A percentile compares a stretch with the other conserved stretches of the same genome.
These are phyloP conservation scores for Plasmodium cynomolgi DNA, from an alignment of 169 alveolate genomes.

Conservation along the genomic window DNA sequence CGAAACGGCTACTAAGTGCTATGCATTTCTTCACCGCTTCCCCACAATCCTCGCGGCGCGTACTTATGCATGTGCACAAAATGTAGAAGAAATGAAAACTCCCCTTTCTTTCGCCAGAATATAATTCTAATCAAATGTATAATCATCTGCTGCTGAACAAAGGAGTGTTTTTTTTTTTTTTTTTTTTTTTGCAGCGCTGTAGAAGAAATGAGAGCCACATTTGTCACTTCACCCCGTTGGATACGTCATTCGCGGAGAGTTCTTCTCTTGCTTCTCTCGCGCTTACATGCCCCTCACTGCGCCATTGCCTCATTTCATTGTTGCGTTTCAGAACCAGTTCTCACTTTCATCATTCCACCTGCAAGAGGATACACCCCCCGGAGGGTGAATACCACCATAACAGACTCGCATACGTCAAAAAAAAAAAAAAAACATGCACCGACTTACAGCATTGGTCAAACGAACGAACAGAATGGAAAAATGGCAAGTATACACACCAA, in stretches of 20 bases:
- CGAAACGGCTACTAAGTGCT: not conserved
- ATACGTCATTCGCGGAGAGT: not conserved
- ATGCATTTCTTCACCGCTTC: not conserved
- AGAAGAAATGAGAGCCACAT: not conserved
- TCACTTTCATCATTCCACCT: not conserved
- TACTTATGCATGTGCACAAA: not conserved
- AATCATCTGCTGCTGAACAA: not conserved
- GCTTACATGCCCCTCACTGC: not conserved
- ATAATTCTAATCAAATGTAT: not conserved
- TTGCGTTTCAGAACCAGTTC: not conserved
- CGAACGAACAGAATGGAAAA: not conserved
- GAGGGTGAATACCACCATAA: not conserved
- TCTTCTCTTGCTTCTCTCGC: not conserved
- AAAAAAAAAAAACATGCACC: constrained; percentile 31
- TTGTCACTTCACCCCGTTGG: not conserved
- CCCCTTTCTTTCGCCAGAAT: not conserved
- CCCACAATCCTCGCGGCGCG: not conserved
- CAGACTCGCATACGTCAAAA: not conserved
- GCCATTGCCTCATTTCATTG: not conserved
- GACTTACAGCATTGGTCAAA: constrained; percentile 30
- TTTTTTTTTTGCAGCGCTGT: not conserved
- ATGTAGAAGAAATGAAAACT: not conserved
- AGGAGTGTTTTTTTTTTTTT: not conserved
- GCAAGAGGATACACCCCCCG: not conserved
- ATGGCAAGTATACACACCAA: not conserved